phyloP scores from a whole-genome alignment of 257 asterid species.

The Mentha longifolia region DNA sequence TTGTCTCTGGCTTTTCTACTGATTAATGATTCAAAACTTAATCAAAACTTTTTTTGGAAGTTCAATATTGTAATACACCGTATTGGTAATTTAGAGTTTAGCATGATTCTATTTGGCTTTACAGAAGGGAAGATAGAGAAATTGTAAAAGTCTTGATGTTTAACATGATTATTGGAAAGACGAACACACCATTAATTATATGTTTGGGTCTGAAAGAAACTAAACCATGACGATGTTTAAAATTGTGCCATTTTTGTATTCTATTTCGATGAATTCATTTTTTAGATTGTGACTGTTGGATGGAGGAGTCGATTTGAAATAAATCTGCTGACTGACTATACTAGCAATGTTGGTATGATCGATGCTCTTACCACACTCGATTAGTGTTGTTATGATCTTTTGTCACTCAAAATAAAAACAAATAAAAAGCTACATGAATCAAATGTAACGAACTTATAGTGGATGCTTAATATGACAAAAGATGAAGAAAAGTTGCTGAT shows the following conservation, averaged over 20 bases:
- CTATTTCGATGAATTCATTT: background rate
- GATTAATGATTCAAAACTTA: background rate
- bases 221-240: background rate
- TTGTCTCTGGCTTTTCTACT: background rate
- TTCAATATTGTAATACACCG: background rate
- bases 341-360: background rate
- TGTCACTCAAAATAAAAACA: background rate
- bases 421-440: background rate
- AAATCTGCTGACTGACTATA: background rate
- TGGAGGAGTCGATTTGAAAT: background rate
- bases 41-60: background rate
- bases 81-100: background rate
- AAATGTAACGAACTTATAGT: background rate
- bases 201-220: background rate
- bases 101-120: background rate
- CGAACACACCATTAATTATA: background rate
- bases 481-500: slow-evolving; percentile 1
- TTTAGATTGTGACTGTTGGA: background rate
- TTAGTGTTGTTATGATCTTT: background rate
- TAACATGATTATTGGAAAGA: background rate
- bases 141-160: too few species aligned
- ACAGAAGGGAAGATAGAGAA: too few species aligned
- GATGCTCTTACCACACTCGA: background rate
- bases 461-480: background rate
- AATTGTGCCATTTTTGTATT: background rate